phyloP scores from a whole-genome alignment of 2,329 filamentous ascomycete genomes.

The Aspergillus calidoustus region DNA sequence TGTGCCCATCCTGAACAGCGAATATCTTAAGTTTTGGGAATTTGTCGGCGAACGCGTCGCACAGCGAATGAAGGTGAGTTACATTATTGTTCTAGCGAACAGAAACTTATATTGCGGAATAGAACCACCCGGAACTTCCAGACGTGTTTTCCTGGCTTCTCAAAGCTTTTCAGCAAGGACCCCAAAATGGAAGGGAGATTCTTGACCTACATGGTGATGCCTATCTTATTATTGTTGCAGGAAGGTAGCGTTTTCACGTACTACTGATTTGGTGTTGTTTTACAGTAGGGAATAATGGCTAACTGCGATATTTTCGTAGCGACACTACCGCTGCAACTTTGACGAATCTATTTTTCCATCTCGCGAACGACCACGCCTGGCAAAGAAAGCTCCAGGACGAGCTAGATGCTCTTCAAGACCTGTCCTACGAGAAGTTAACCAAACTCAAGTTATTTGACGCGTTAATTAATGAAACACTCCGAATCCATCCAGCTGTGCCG shows the following conservation, averaged over 20 bases:
- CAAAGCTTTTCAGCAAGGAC: constrained; percentile 12
- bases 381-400: constrained; percentile 7
- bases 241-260: constrained; percentile 21
- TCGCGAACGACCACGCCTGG: background rate
- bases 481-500: constrained; percentile 14
- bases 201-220: constrained; percentile 25
- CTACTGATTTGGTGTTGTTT: too few species aligned
- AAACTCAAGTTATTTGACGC: constrained; percentile 22
- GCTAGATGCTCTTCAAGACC: constrained; percentile 11
- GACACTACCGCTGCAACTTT: constrained; percentile 20
- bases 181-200: constrained; percentile 17
- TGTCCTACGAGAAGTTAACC: constrained; percentile 2
- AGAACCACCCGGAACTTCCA: constrained; percentile 22
- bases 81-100: background rate
- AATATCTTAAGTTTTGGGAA: constrained; percentile 21
- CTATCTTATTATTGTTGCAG: constrained; percentile 31
- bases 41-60: constrained; percentile 1
- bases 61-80: constrained; percentile 8
- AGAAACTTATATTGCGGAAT: background rate
- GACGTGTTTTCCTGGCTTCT: constrained; percentile 25
- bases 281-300: too few species aligned
- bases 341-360: constrained; percentile 13
- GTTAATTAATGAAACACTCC: constrained; percentile 24
- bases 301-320: background rate
- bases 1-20: constrained; percentile 22